Percentiles rank a stretch among this genome's conserved stretches.
Evolutionary conservation across 1,284 basidiomycete species (phyloP).

Genomic region (Neotropicomus parvogracilis): DNA sequence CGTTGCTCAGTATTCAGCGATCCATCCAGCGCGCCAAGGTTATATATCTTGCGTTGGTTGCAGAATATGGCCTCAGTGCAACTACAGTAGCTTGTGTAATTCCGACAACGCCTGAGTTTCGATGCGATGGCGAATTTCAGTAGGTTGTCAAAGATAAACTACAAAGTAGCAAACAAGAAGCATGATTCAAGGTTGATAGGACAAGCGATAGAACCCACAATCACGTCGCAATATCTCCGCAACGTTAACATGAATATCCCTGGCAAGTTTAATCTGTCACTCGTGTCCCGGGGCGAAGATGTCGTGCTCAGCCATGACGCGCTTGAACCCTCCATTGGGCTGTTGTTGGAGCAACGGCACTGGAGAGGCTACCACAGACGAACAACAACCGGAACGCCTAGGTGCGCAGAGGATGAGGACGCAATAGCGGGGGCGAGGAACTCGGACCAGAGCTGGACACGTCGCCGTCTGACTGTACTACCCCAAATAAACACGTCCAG

Average conservation of each 20-base stretch:
- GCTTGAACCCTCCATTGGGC: constrained; percentile 1
- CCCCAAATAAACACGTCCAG: neutral
- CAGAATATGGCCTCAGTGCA: too few relatives aligned
- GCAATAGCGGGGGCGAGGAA: neutral
- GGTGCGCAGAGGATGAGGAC: neutral
- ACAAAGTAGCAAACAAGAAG: too few relatives aligned
- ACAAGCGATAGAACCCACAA: too few relatives aligned
- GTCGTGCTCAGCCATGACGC: neutral
- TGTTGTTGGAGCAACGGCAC: constrained; percentile 4
- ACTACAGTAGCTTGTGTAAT: too few relatives aligned
- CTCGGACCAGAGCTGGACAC: neutral
- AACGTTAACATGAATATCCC: neutral
- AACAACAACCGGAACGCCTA: neutral
- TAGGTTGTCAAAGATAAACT: too few relatives aligned
- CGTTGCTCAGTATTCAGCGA: too few relatives aligned
- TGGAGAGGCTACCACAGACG: constrained; percentile 1
- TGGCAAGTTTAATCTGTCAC: neutral
- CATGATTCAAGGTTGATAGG: too few relatives aligned
- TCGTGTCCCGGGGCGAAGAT: neutral
- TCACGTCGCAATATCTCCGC: neutral
- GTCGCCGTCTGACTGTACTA: neutral
- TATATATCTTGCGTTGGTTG: too few relatives aligned
- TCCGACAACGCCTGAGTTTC: too few relatives aligned
- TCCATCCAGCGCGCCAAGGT: too few relatives aligned
- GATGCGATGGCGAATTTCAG: too few relatives aligned